Percentiles rank a stretch among this genome's conserved stretches.
Conservation (phyloP, 306 rosid genomes). For the Begonia peltatifolia region DNA sequence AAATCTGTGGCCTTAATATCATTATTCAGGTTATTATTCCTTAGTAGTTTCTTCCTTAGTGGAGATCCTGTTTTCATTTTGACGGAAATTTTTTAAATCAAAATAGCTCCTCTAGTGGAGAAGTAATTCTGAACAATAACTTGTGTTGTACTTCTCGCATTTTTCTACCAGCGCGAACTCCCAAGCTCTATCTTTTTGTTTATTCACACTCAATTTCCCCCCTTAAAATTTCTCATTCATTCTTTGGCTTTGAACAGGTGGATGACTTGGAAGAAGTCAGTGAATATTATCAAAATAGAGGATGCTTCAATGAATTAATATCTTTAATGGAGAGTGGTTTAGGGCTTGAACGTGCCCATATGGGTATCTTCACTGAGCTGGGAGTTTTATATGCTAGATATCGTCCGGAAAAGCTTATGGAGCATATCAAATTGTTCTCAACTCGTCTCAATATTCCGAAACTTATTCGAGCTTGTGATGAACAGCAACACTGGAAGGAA, state of each 20-base stretch:
- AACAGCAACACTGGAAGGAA: conserved; percentile 97
- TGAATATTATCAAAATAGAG: conserved; percentile 95
- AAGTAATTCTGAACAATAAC: too few relatives aligned
- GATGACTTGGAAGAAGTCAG: conserved; percentile 99
- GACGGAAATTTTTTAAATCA: too few relatives aligned
- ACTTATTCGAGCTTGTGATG: conserved; percentile 97
- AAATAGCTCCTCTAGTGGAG: too few relatives aligned
- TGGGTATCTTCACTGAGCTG: conserved; percentile 98
- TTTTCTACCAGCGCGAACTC: too few relatives aligned
- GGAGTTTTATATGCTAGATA: conserved; percentile 99
- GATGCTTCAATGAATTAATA: conserved; percentile 91
- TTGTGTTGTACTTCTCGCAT: too few relatives aligned
- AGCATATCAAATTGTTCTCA: conserved; percentile 89
- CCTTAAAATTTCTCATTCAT: not conserved
- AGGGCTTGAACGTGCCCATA: conserved; percentile 96
- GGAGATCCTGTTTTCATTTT: too few relatives aligned
- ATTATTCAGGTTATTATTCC: conserved; percentile 58
- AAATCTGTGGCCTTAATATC: conserved; percentile 96
- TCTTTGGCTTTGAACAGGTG: conserved; percentile 36
- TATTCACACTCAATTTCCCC: too few relatives aligned
- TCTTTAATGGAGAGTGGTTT: conserved; percentile 99
- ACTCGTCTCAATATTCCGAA: conserved; percentile 95
- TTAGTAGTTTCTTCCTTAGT: too few relatives aligned
- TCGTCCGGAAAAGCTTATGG: conserved; percentile 98
- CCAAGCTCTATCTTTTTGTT: too few relatives aligned